Conservation (phyloP, 2,329 filamentous ascomycete species). For the Xylariaceae sp. region DNA sequence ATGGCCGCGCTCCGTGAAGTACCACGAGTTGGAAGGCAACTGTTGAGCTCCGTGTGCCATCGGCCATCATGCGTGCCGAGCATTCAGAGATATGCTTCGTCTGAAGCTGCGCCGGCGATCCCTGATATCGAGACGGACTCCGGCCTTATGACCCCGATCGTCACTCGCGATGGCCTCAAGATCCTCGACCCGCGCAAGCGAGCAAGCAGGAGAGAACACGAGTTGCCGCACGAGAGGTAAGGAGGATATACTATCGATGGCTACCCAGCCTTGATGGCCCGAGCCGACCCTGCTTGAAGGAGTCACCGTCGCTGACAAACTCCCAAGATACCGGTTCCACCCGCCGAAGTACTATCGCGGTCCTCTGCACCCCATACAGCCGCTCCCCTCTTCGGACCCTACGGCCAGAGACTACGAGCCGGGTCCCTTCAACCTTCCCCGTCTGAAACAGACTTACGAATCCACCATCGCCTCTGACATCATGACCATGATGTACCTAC, state of each 20-base stretch:
- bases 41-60: constrained; percentile 23
- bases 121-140: constrained; percentile 49
- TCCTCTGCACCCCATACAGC: constrained; percentile 86
- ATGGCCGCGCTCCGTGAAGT: constrained; percentile 30
- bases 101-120: constrained; percentile 38
- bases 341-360: constrained; percentile 93
- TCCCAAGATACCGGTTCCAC: constrained; percentile 80
- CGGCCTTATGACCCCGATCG: constrained; percentile 40
- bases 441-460: constrained; percentile 85
- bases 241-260: neutral
- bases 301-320: constrained; percentile 1
- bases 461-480: constrained; percentile 82
- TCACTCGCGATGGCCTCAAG: constrained; percentile 34
- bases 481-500: constrained; percentile 81
- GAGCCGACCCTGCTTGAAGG: no score
- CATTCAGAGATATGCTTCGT: constrained; percentile 43
- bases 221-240: constrained; percentile 28
- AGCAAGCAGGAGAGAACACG: constrained; percentile 29
- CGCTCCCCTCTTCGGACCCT: constrained; percentile 79
- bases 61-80: constrained; percentile 22
- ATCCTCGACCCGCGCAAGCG: constrained; percentile 45
- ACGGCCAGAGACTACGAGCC: constrained; percentile 83
- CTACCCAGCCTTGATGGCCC: neutral
- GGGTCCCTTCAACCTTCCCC: constrained; percentile 82
- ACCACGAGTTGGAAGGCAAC: constrained; percentile 27